Base-by-base conservation (phyloP, 2,329 filamentous ascomycete species). In the Fusarium duplospermum region DNA sequence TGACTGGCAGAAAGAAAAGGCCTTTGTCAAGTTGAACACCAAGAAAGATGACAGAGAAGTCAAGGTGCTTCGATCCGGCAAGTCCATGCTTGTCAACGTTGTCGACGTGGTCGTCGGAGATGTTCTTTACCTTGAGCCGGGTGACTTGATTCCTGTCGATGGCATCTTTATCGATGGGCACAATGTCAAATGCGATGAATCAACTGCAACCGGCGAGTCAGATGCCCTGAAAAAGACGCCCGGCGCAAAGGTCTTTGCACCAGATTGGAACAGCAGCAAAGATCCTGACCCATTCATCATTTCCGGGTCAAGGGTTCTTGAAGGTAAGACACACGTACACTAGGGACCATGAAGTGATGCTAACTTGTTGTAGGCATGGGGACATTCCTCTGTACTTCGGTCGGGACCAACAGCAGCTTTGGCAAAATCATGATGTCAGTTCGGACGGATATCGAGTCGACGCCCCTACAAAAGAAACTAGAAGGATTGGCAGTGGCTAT, bases 191-290 rank as follows among this genome's bases (percentile, higher is more conserved):
- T 93, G 91, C 77, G 92, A 93, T 74, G 92, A 93, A 78, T 93
- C 91, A 4, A 92, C 91, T 10, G 90, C 90, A 1, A 93, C 92
- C 27, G 92, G 92, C 67, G 92, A 93, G 81, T 93, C 91, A 0
- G 91, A 93, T 74, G 87, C 90, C 60, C 88, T 93, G 81, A 91
- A 90, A 82, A 93, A 94, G 83, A 89, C 87, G 0, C 80, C 84
- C 11, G 90, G 52, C 31, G 52, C 52, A 57, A 57, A 57, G 31
- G 52, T 22, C 52, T 57, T 57, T 57, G 54, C 85, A 85, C 16
- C 85, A 91, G n/a, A 83, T 86, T 35, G 84, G 86, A 18, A 86
- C 82, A 22, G 40, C 20, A 84, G 71, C 33, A 77, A 80, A 56
- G 87, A 90, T 57, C 82, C 91, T 3, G 91, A 93, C 69, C 91